Evolutionary conservation across 257 asterid genomes (phyloP).

Genomic region (Solanum corneliomulleri): DNA sequence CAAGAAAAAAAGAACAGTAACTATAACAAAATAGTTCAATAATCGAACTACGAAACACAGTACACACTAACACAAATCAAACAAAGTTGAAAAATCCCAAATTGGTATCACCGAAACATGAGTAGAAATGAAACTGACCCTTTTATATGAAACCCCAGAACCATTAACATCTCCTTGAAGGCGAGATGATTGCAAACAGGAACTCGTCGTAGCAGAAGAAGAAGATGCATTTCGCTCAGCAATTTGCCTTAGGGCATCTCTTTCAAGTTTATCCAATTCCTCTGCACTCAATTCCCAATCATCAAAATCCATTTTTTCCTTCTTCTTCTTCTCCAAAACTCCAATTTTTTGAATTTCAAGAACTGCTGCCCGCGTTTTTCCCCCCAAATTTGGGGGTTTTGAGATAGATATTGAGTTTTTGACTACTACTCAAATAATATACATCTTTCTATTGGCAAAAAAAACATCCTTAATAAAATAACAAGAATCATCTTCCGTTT

Average conservation of each 20-base stretch:
- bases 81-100: not conserved
- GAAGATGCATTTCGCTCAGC: constrained; percentile 54
- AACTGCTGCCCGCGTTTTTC: not conserved
- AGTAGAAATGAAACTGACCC: not conserved
- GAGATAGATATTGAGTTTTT: no score
- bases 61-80: not conserved
- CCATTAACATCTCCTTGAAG: not conserved
- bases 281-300: constrained; percentile 79
- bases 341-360: not conserved
- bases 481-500: rapidly evolving
- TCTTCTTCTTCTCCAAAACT: not conserved
- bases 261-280: constrained; percentile 65
- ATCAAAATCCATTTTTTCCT: constrained; percentile 28
- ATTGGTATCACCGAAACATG: not conserved
- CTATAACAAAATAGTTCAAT: not conserved
- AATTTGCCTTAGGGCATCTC: constrained; percentile 54
- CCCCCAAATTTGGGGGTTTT: not conserved
- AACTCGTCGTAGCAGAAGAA: constrained; percentile 26
- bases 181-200: not conserved
- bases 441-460: no score
- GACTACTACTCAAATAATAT: no score
- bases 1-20: not conserved
- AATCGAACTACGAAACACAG: not conserved
- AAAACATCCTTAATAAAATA: no score
- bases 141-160: not conserved